phyloP scores from a whole-genome alignment of 495 filamentous ascomycete species.

The Rhizodiscina lignyota region DNA sequence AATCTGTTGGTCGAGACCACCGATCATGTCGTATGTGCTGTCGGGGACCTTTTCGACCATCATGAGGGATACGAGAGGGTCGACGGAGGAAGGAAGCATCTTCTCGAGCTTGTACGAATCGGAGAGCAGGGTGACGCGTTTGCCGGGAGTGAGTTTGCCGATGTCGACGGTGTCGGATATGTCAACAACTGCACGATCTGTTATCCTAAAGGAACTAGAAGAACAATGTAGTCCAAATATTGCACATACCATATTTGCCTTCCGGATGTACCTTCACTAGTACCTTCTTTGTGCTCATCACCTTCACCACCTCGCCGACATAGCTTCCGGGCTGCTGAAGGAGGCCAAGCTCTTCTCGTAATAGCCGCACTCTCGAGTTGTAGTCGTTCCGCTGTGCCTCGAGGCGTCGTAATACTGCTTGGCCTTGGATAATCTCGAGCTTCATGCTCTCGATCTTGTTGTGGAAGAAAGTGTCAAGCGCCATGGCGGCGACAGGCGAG shows the following conservation, averaged over 20 bases:
- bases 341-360: constrained; percentile 90
- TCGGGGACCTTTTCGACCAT: constrained; percentile 99
- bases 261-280: constrained; percentile 98
- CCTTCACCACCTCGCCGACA: constrained; percentile 97
- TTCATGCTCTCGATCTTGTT: constrained; percentile 99
- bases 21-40: constrained; percentile 99
- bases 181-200: constrained; percentile 60
- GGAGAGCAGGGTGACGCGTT: constrained; percentile 89
- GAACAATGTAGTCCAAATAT: neutral
- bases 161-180: constrained; percentile 90
- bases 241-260: constrained; percentile 80
- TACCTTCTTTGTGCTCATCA: constrained; percentile 99
- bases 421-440: constrained; percentile 97
- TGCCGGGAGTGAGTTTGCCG: constrained; percentile 87
- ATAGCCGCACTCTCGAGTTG: constrained; percentile 89
- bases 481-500: constrained; percentile 48
- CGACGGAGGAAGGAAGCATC: constrained; percentile 92
- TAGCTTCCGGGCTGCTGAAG: constrained; percentile 96
- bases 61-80: constrained; percentile 99
- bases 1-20: constrained; percentile 95
- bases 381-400: constrained; percentile 99
- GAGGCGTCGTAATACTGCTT: constrained; percentile 82
- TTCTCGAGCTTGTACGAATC: constrained; percentile 97
- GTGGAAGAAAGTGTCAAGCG: constrained; percentile 96
- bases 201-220: neutral